phyloP scores from a whole-genome alignment of 106 monocot species.

The Hemerocallis citrina region DNA sequence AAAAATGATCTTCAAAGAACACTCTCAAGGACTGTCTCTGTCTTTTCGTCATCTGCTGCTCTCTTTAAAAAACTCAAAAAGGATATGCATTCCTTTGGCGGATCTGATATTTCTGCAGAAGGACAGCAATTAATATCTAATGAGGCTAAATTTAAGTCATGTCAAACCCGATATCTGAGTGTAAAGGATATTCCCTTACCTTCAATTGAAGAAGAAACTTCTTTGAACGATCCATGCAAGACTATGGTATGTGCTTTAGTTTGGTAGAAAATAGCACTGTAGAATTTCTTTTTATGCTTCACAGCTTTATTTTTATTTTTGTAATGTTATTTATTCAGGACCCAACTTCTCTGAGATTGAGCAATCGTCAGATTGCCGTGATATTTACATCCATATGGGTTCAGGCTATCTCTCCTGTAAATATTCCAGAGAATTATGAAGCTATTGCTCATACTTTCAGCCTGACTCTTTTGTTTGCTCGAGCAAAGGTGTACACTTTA shows the following conservation, averaged over 20 bases:
- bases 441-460: constrained; percentile 89
- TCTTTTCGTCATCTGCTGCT: constrained; percentile 96
- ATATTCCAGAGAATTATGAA: constrained; percentile 83
- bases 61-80: constrained; percentile 69
- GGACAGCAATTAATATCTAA: constrained; percentile 17
- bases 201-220: constrained; percentile 24
- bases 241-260: constrained; percentile 24
- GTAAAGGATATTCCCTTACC: constrained; percentile 17
- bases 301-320: constrained; percentile 5
- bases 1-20: constrained; percentile 58
- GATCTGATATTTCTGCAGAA: constrained; percentile 15
- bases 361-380: constrained; percentile 58
- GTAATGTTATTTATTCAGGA: constrained; percentile 39
- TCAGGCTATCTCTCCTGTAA: constrained; percentile 67
- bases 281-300: constrained; percentile 1
- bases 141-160: constrained; percentile 33
- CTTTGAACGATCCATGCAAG: constrained; percentile 13
- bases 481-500: constrained; percentile 46
- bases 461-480: constrained; percentile 71
- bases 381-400: constrained; percentile 78
- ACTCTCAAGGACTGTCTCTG: constrained; percentile 79
- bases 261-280: not conserved
- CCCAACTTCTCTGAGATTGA: constrained; percentile 53
- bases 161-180: constrained; percentile 34
- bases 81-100: constrained; percentile 31